Conservation (phyloP, 164 flowering plant species). For the grape (Vitis vinifera) region ASM3070453v1 NC_081818.1:26263001-26263500, state of each 20-base stretch:
- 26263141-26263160: neutral
- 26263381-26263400: neutral
- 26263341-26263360: neutral
- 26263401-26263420: neutral
- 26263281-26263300: neutral
- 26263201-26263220: too few relatives aligned
- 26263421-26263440: too few relatives aligned
- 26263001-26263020: neutral
- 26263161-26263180: neutral
- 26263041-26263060: too few relatives aligned
- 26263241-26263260: neutral
- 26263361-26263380: neutral
- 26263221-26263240: neutral
- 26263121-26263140: neutral
- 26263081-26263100: neutral
- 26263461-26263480: too few relatives aligned
- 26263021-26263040: too few relatives aligned
- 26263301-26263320: neutral
- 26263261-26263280: neutral
- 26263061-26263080: too few relatives aligned
- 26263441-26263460: too few relatives aligned
- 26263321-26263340: neutral
- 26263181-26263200: too few relatives aligned
- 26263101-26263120: neutral
- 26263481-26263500: too few relatives aligned